Conservation (phyloP, 495 filamentous ascomycete genomes). For the Extremus antarcticus region DNA sequence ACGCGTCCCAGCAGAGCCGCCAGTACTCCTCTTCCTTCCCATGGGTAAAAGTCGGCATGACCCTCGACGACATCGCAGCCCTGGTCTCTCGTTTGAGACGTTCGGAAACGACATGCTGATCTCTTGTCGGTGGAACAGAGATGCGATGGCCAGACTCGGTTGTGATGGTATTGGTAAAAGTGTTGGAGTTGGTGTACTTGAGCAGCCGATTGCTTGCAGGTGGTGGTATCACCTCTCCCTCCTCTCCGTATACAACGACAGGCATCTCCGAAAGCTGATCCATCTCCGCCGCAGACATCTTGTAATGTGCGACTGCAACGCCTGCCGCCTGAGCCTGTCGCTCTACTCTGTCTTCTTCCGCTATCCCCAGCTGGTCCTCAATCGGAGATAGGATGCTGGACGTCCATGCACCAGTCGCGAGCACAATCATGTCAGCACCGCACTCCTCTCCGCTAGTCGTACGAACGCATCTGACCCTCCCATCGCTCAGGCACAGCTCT, state of each 20-base stretch:
- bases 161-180: constrained; percentile 28
- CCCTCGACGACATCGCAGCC: constrained; percentile 10
- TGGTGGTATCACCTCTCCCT: constrained; percentile 34
- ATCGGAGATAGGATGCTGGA: constrained; percentile 26
- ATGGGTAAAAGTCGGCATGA: constrained; percentile 15
- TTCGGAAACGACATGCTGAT: constrained; percentile 18
- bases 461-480: constrained; percentile 23
- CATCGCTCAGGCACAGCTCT: constrained; percentile 20
- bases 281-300: constrained; percentile 26
- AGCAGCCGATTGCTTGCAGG: constrained; percentile 26
- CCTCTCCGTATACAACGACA: constrained; percentile 31
- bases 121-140: constrained; percentile 24
- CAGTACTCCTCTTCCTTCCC: constrained; percentile 25
- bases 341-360: constrained; percentile 25
- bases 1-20: constrained; percentile 26
- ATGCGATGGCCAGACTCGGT: constrained; percentile 26
- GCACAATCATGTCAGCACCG: constrained; percentile 19
- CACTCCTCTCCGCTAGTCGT: constrained; percentile 12
- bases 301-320: constrained; percentile 32
- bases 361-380: constrained; percentile 29
- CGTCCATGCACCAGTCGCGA: constrained; percentile 24
- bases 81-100: constrained; percentile 22
- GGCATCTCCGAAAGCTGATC: constrained; percentile 27
- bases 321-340: constrained; percentile 33
- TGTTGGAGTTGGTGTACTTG: constrained; percentile 31